phyloP scores from a whole-genome alignment of 2,329 filamentous ascomycete genomes.

The Colletotrichum truncatum region DNA sequence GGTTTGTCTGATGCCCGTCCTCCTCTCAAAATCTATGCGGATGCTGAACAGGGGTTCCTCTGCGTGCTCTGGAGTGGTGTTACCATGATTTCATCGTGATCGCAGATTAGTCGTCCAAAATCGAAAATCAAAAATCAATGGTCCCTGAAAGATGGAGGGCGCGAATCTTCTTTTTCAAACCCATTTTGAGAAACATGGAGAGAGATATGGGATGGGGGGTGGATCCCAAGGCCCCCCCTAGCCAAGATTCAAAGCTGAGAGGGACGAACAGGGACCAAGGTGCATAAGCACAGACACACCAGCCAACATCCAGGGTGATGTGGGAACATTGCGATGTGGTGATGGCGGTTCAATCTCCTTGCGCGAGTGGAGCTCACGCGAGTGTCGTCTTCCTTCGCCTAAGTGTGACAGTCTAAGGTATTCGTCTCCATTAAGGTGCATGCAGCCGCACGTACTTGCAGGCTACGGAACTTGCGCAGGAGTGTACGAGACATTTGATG shows the following conservation, averaged over 20 bases:
- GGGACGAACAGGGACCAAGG: conserved; percentile 13
- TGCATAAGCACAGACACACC: conserved; percentile 14
- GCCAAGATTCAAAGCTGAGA: conserved; percentile 6
- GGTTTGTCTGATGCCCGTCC: no score
- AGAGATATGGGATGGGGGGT: conserved; percentile 3
- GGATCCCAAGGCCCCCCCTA: background rate
- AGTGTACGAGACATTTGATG: background rate
- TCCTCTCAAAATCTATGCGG: conserved; percentile 2
- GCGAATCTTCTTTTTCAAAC: conserved; percentile 8
- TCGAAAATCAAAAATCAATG: background rate
- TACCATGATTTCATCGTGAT: background rate
- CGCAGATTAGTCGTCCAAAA: no score
- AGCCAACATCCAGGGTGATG: background rate
- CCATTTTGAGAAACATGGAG: conserved; percentile 3
- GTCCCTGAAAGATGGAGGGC: background rate
- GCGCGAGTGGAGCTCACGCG: background rate
- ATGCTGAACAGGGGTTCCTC: background rate
- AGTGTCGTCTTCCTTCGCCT: background rate
- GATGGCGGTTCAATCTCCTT: background rate
- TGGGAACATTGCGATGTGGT: background rate
- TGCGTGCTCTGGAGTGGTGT: background rate
- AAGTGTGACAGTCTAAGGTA: background rate
- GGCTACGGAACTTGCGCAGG: background rate
- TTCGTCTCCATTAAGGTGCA: background rate
- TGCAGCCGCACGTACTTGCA: background rate